phyloP scores from a whole-genome alignment of 345 rosid genomes.

The Capsella bursapastoris region DNA sequence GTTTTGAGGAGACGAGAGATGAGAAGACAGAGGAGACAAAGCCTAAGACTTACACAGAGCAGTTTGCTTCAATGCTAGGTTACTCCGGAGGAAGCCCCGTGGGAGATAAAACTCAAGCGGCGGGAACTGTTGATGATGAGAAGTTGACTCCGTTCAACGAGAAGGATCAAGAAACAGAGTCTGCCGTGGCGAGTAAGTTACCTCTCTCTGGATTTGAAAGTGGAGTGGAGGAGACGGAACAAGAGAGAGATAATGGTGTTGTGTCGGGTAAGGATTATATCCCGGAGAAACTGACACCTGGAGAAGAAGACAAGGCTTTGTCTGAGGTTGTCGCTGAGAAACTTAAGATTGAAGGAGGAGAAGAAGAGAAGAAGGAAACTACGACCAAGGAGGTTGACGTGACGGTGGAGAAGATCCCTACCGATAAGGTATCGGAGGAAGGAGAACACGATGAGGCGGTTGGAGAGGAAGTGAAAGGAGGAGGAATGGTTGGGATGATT shows the following conservation, averaged over 20 bases:
- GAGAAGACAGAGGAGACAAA: constrained; percentile 35
- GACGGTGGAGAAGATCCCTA: constrained; percentile 47
- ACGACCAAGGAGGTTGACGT: constrained; percentile 56
- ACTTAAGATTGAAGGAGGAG: constrained; percentile 37
- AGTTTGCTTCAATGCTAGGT: constrained; percentile 58
- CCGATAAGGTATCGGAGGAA: constrained; percentile 32
- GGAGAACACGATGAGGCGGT: constrained; percentile 40
- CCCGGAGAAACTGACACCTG: constrained; percentile 63
- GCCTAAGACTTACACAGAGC: constrained; percentile 48
- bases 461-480: constrained; percentile 37
- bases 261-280: constrained; percentile 51
- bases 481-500: constrained; percentile 55
- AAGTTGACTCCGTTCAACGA: constrained; percentile 50
- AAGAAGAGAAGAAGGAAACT: constrained; percentile 42
- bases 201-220: constrained; percentile 34
- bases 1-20: constrained; percentile 12
- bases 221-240: constrained; percentile 22
- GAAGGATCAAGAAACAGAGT: constrained; percentile 49
- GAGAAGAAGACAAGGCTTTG: constrained; percentile 70
- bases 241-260: constrained; percentile 33
- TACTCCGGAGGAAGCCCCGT: constrained; percentile 33
- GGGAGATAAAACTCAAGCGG: constrained; percentile 16
- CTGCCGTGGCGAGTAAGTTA: constrained; percentile 38
- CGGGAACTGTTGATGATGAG: constrained; percentile 46
- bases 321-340: constrained; percentile 58